phyloP scores from a whole-genome alignment of 129 eudicot species.

The Chrysanthemum makinoi region DNA sequence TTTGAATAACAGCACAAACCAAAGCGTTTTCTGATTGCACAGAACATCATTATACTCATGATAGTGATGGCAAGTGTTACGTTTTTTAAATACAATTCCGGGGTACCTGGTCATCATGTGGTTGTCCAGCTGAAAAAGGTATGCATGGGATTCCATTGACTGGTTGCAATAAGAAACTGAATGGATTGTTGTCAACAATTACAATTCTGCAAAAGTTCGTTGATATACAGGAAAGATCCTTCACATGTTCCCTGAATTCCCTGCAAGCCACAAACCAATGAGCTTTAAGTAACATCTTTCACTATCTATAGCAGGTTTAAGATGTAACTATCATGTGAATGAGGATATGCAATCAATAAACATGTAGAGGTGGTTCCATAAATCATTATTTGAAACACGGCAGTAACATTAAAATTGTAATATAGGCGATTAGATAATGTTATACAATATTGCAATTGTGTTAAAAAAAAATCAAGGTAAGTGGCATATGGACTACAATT shows the following conservation, averaged over 20 bases:
- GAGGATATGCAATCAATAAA: constrained; percentile 9
- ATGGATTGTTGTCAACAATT: constrained; percentile 94
- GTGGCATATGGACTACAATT: too few species aligned
- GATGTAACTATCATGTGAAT: background rate
- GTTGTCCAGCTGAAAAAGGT: constrained; percentile 98
- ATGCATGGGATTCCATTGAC: constrained; percentile 95
- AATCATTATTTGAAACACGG: background rate
- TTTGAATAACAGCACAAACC: too few species aligned
- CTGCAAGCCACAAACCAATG: constrained; percentile 33
- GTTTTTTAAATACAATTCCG: background rate
- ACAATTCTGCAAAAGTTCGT: constrained; percentile 69
- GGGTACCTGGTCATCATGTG: constrained; percentile 83
- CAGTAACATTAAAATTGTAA: background rate
- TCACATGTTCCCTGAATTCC: constrained; percentile 92
- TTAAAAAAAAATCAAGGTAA: too few species aligned
- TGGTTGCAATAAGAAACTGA: constrained; percentile 96
- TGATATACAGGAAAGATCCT: constrained; percentile 82
- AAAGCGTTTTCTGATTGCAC: too few species aligned
- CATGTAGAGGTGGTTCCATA: constrained; percentile 17
- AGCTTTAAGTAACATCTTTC: background rate
- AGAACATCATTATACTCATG: background rate
- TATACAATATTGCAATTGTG: too few species aligned
- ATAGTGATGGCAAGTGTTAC: background rate
- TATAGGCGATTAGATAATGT: background rate
- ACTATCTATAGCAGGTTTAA: background rate